A percentile compares a stretch with the other conserved stretches of the same genome.
Conservation (phyloP, 106 monocot species). For the Acorus calamus region DNA sequence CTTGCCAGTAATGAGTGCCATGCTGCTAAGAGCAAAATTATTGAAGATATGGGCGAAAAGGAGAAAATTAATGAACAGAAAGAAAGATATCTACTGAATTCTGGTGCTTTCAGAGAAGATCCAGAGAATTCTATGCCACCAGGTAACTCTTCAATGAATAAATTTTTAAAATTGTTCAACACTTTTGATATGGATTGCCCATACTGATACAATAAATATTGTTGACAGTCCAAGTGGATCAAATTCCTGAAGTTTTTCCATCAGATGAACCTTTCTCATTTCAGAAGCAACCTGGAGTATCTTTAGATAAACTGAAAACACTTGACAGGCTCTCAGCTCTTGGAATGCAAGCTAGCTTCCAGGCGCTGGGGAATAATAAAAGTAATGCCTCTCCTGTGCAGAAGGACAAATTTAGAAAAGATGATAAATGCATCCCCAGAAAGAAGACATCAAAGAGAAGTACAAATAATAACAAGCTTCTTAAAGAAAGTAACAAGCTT, state of each 20-base stretch:
- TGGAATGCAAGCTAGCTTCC: slow-evolving; percentile 1
- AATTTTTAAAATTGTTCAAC: too few relatives aligned
- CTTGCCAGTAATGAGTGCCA: slow-evolving; percentile 3
- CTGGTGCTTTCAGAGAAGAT: not conserved
- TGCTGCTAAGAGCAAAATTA: not conserved
- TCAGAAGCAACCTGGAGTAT: slow-evolving; percentile 5
- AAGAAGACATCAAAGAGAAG: slow-evolving; percentile 31
- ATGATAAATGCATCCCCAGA: slow-evolving; percentile 4
- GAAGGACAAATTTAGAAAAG: slow-evolving; percentile 6
- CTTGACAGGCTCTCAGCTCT: slow-evolving; percentile 6
- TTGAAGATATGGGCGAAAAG: slow-evolving; percentile 4
- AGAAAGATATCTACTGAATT: not conserved
- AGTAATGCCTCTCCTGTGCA: slow-evolving; percentile 2
- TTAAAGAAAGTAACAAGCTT: slow-evolving; percentile 28
- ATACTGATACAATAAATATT: too few relatives aligned
- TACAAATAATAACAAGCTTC: slow-evolving; percentile 7
- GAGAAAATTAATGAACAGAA: not conserved
- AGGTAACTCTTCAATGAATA: slow-evolving; percentile 4
- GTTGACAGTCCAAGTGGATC: too few relatives aligned
- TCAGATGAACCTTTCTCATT: not conserved
- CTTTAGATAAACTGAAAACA: slow-evolving; percentile 7
- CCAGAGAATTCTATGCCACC: not conserved
- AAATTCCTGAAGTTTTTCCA: not conserved
- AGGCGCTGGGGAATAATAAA: not conserved
- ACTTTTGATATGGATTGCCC: too few relatives aligned